A percentile compares a stretch with the other conserved stretches of the same genome.
phyloP scores from a whole-genome alignment of 768 basidiomycete species.

The Krasilnikovozyma curviuscula region DNA sequence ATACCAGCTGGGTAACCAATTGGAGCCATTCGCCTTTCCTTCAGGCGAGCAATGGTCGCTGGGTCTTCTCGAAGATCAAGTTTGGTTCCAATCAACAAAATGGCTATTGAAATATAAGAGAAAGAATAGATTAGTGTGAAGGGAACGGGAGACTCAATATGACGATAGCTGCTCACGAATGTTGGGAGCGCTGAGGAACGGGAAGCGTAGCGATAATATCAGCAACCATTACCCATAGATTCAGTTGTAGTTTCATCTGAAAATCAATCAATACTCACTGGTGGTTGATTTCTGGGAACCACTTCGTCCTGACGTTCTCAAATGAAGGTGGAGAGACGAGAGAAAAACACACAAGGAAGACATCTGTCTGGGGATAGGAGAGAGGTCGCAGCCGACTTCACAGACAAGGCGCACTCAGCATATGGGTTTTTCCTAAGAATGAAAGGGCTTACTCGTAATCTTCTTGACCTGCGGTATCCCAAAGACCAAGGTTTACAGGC shows the following conservation, averaged over 20 bases:
- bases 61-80: conserved; percentile 92
- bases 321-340: conserved; percentile 61
- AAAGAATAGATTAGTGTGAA: conserved; percentile 6
- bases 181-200: not conserved
- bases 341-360: conserved; percentile 98
- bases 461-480: conserved; percentile 99
- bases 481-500: conserved; percentile 31
- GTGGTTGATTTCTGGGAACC: conserved; percentile 8
- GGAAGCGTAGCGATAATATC: conserved; percentile 6
- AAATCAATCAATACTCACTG: conserved; percentile 31
- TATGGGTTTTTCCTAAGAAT: not conserved
- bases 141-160: not conserved
- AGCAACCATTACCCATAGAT: not conserved
- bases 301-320: conserved; percentile 69
- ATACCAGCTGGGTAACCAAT: conserved; percentile 83
- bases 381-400: conserved; percentile 66
- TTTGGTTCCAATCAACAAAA: conserved; percentile 91
- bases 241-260: not conserved
- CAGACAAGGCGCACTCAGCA: not conserved
- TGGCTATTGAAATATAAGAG: conserved; percentile 66
- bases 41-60: conserved; percentile 73
- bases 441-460: conserved; percentile 24
- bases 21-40: conserved; percentile 90
- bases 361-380: conserved; percentile 97
- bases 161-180: not conserved